Evolutionary conservation across 306 rosid species (phyloP), one percentile per base, ranked within the genome.

Genomic region (Morella rubra): DNA sequence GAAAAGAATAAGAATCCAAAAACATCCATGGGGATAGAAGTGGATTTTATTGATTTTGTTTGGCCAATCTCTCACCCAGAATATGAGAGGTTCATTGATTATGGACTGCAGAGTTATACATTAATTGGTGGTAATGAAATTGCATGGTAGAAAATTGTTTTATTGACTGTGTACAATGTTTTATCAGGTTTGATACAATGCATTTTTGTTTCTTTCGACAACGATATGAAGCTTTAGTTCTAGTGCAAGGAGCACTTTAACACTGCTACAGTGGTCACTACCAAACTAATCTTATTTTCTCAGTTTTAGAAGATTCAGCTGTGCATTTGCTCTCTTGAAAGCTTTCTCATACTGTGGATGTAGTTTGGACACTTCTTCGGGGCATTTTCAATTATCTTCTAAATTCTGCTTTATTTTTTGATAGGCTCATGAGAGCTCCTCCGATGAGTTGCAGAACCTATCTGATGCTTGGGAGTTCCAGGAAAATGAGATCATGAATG

Each of bases 391-490:
- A 50, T 46, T 60, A 61, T 67, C 66, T 52, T 76, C 42, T 69
- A 77, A 27, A 73, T 60, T 69, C 42, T 75, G 44, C 51, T 81
- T 73, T 76, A 53, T 78, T 59, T 78, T 73, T 81, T 76, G 45
- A 73, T 74, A 92, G 99, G 96, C 41, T 71, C 88, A 67, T 69
- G 77, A 84, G 81, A 77, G 77, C 86, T 79, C 86, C 76, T 83
- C 91, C 22, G 88, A 87, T 73, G 88, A 88, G 74, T 79, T 84
- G 72, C 86, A 14, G 78, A 78, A 78, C 72, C 84, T 87, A 75
- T 87, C 85, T 1, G 97, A 93, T 84, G 81, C 83, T 7, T 93
- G 87, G 86, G 98, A 93, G 80, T 93, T 93, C 84, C 96, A 87
- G 89, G 93, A 91, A 86, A 88, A 81, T 82, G 92, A 88, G 88